Base-by-base conservation (phyloP, 208 protist genomes). In the Crithidia mellificae region DNA sequence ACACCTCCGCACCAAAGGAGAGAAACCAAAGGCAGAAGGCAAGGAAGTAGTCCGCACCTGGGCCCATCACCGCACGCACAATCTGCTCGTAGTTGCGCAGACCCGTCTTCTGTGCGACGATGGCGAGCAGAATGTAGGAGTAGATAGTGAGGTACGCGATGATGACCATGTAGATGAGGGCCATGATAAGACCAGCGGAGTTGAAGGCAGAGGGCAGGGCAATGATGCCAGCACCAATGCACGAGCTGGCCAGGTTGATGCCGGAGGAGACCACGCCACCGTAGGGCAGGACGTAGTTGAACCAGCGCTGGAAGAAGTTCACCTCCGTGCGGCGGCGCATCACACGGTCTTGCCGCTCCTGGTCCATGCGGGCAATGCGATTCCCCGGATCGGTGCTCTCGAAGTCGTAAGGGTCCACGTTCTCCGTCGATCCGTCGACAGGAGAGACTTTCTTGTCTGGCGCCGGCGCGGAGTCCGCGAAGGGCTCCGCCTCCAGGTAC, bases 141-240 rank as follows among this genome's bases (percentile, higher is more conserved):
- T 85, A 96, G 20, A 96, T 78, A 39, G 88, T 96, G 55, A 58
- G 74, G 11, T 73, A 32, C 44, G 61, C 81, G 44, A 89, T 63
- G 7, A 80, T 55, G 5, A 84, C 61, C 7, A 96, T 73, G 44
- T 85, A 63, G 2, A 93, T 25, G 12, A 74, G 38, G 12, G 84
- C 77, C 1, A 92, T 65, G 38, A 87, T 63, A 36, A 94, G 74
- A 32, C 91, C 91, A 25, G 78, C 88, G 52, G 78, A 54, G 57
- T 80, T 66, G 43, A 94, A 92, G 32, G 74, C 88, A 29, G 77
- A 80, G 25, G 91, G 82, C 9, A 96, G 69, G 2, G 83, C 71
- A 14, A 94, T 68, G 62, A 93, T 93, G 19, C 88, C 87, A 15
- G 88, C 88, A 43, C 91, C 91, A 19, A 96, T 76, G n/a, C 85